These are phyloP conservation scores for Allantophomopsis lycopodina DNA, from an alignment of 2,329 filamentous ascomycete genomes.

Conservation along the genomic window DNA sequence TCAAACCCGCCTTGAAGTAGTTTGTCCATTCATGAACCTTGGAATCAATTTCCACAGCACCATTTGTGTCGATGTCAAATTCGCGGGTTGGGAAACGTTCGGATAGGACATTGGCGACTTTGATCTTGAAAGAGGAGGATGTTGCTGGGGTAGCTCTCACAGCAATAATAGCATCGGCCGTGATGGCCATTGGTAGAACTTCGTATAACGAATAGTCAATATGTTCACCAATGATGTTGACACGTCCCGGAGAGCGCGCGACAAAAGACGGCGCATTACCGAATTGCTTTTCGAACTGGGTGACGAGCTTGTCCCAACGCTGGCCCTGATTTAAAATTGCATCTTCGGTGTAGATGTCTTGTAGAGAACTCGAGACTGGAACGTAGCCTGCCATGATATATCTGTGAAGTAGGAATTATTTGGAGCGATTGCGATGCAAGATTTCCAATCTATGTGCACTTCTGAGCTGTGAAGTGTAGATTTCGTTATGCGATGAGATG, in stretches of 20 bases:
- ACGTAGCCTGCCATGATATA: conserved; percentile 42
- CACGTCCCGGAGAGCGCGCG: conserved; percentile 79
- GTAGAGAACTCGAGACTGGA: conserved; percentile 60
- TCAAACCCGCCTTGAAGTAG: conserved; percentile 90
- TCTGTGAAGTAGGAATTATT: not conserved
- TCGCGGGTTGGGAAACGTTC: conserved; percentile 63
- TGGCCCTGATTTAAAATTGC: conserved; percentile 51
- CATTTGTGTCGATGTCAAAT: conserved; percentile 53
- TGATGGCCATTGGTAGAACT: conserved; percentile 90
- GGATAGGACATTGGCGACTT: conserved; percentile 66
- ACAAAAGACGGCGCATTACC: conserved; percentile 65
- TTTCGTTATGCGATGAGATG: no score
- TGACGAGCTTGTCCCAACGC: conserved; percentile 64
- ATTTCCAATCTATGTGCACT: no score
- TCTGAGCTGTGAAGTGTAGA: no score
- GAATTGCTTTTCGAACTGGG: conserved; percentile 58
- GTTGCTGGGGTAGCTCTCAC: conserved; percentile 39
- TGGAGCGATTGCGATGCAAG: no score
- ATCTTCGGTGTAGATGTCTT: conserved; percentile 72
- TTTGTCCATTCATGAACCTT: conserved; percentile 89
- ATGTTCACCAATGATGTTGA: conserved; percentile 98
- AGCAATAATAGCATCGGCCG: conserved; percentile 79
- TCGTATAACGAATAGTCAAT: conserved; percentile 98
- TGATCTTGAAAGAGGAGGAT: conserved; percentile 47
- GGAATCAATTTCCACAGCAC: conserved; percentile 67